Base-by-base conservation (phyloP, 768 basidiomycete genomes). In the Lactifluus pinguis region DNA sequence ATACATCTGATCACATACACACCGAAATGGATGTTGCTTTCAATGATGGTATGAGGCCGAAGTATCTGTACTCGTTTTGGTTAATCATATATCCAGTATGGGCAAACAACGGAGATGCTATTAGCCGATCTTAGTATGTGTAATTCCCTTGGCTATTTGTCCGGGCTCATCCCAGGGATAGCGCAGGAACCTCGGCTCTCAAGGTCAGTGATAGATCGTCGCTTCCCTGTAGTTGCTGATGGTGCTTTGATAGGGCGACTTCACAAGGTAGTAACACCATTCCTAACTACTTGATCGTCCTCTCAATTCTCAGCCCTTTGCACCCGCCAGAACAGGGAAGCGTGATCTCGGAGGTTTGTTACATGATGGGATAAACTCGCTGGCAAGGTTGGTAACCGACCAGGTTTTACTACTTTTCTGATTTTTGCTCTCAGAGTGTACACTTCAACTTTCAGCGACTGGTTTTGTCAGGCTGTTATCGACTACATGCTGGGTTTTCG, bases 21-120 rank as follows among this genome's bases (percentile, higher is more conserved):
- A 76, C 79, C 44, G 85, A 83, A 51, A 80, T 82, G 57, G 92
- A 95, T 66, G 66, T 82, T 17, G 80, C 83, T 17, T 91, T 95
- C 70, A 95, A 92, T 64, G 83, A 90, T 70, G 83, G 89, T 89
- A 54, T 45, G 72, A 49, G 38, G 45, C 9, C 13, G 7, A 25
- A 47, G 32, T 8, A 14, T 13, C 41, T 29, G 32, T 38, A 36
- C 57, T 34, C n/a, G 34, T 17, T 38, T 65, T 45, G 61, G 21
- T 57, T 55, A 56, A n/a, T 17, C 29, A 61, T 42, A 29, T 45
- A 13, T 49, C 25, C 61, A 90, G 90, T 92, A 17, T 99, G 97
- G 97, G 97, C 97, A 2, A 97, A 98, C 69, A 98, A 98, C 66
- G 97, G 97, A 0, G 97, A 99, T 70, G 88, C 92, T 6, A 90